Evolutionary conservation across 2,329 filamentous ascomycete genomes (phyloP), one percentile per base, ranked within the genome.

Genomic region (Ascochyta viciae-villosae): DNA sequence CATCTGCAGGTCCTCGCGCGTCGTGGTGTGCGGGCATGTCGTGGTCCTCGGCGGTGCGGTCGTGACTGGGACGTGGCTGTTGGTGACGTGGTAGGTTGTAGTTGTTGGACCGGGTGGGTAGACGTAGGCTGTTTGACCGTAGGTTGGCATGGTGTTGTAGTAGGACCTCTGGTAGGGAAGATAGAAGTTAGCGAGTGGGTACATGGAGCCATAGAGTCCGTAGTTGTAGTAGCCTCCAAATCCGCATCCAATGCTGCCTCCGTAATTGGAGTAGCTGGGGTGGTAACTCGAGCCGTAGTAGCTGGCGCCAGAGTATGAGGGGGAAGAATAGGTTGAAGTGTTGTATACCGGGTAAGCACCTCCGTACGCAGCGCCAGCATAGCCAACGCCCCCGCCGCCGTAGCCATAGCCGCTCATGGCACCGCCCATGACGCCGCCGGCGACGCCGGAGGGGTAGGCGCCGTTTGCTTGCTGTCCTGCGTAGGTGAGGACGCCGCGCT

Each of bases 171-270:
- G 71, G 54, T 68, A 73, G 10, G 68, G 65, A 49, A 50, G 58
- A 54, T 66, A 73, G 57, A 67, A 73, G 68, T 74, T 73, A 74
- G 71, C 71, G 67, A 71, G 66, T 34, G 63, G 63, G 51, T 71
- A 74, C 54, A 63, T 58, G n/a, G 57, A 66, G 42, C 67, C 68
- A 62, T 67, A 67, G 15, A 61, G 52, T 50, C 54, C 56, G 59
- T 60, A 58, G 50, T 65, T 66, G 60, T 66, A 64, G 51, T 70
- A 69, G 60, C 62, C 59, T 43, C 63, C 60, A 33, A 63, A 62
- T 23, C 50, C 52, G 19, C 19, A 3, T 34, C 54, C 53, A 34
- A 6, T 1, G 10, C 31, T n/a, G 2, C 33, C 33, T 16, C 33
- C 33, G 4, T 64, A 66, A 29, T 43, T 51, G 57, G 60, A 50